Evolutionary conservation across 1,284 basidiomycete genomes (phyloP), one percentile per base, ranked within the genome.

Genomic region (Megacollybia platyphylla): DNA sequence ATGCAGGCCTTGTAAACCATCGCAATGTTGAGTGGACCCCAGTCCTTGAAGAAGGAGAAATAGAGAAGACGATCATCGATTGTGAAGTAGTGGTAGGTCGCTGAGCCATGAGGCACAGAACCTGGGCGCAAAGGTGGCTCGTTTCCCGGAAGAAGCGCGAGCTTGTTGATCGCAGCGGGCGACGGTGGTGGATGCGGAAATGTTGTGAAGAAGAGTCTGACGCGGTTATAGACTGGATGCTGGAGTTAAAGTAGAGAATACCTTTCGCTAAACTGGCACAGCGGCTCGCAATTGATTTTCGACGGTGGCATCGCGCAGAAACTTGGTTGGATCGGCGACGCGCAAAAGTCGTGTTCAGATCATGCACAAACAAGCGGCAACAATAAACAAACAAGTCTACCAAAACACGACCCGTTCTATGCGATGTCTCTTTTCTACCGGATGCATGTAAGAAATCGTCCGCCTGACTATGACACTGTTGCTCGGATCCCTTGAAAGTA

Each of bases 1-100:
- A 96, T 82, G 67, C 93, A 97, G 35, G 94, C 90, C 54, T 90
- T 87, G 65, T 91, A 93, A 8, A 93, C 84, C 77, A 88, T 88
- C 3, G 87, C 82, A 32, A 93, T 72, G 60, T 96, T 96, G 47
- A 94, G 68, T 11, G 96, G 94, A 7, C 94, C 94, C 80, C 87
- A 90, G 61, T 97, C 92, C 56, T 87, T 79, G 57, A 86, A 91
- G 73, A 98, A 98, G 29, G 87, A 87, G 45, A 92, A 76, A 67
- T 98, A 98, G 49, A 83, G 73, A 42, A 97, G 76, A 50, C 91
- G 82, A 63, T 93, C 82, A 64, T 97, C 90, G 63, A 94, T 78
- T 44, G 82, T 86, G 65, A 88, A 87, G 61, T 82, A 88, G 62
- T 86, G 87, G 60, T 86, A 88, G 43, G 71, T 68, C 44, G 79